Evolutionary conservation across 2,329 filamentous ascomycete genomes (phyloP).

Genomic region (Sporothrix brunneoviolacea): DNA sequence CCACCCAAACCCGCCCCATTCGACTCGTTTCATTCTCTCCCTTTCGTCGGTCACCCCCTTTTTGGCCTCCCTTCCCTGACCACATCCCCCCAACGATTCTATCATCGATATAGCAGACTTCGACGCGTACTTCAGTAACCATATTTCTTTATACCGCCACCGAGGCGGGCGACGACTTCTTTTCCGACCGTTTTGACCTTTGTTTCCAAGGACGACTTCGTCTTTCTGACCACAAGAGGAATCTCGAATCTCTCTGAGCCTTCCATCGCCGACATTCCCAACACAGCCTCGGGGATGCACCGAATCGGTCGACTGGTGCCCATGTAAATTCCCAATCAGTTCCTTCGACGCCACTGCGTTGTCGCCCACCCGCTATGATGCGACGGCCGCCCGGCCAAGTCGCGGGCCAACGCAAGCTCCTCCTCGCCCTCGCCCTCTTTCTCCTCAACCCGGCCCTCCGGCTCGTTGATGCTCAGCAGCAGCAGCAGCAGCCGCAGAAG

Average conservation of each 20-base stretch:
- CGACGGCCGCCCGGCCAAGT: slow-evolving; percentile 59
- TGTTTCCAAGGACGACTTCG: too few species aligned
- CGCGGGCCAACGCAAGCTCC: slow-evolving; percentile 40
- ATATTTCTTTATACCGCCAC: too few species aligned
- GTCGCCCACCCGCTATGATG: too few species aligned
- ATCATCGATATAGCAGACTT: too few species aligned
- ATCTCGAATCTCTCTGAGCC: too few species aligned
- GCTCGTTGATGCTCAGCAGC: slow-evolving; percentile 59
- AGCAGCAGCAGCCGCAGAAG: slow-evolving; percentile 36
- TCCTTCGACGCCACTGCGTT: slow-evolving; percentile 28
- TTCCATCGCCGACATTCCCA: neutral
- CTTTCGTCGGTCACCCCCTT: slow-evolving; percentile 1
- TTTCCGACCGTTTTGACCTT: neutral
- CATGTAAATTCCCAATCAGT: slow-evolving; percentile 7
- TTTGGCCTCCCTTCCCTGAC: neutral
- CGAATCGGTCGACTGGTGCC: neutral
- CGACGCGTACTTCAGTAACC: neutral
- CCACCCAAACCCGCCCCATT: too few species aligned
- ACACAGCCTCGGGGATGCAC: too few species aligned
- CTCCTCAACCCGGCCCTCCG: slow-evolving; percentile 49
- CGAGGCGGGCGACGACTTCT: too few species aligned
- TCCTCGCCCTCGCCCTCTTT: slow-evolving; percentile 52
- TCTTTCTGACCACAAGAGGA: too few species aligned
- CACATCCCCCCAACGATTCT: too few species aligned
- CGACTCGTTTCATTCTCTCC: slow-evolving; percentile 4